Evolutionary conservation across 1,139 yeast genomes (phyloP), one percentile per base, ranked within the genome.

Genomic region (Geotrichum restrictum): DNA sequence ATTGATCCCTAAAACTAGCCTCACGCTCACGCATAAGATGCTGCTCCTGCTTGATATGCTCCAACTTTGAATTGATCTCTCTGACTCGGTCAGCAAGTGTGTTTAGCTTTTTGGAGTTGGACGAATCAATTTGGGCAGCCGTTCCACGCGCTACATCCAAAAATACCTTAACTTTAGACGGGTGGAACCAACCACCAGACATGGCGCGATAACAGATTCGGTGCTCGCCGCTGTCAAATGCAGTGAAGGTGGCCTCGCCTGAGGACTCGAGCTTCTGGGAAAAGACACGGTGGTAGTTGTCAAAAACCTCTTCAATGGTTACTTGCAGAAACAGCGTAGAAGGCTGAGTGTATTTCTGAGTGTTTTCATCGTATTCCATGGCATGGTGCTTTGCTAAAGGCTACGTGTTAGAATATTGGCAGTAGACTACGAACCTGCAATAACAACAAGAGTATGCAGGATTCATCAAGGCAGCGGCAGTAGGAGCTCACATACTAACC

Each of bases 171-270:
- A 70, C 81, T 63, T 68, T 79, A 58, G 65, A 74, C 66, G 67
- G 71, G 53, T 72, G 74, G 68, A 75, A 76, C 88, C 81, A 81
- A 56, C 81, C 82, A 58, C 78, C 78, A 36, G 80, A 74, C 59
- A 80, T 77, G 3, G 88, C 85, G 54, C 82, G 81, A 62, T 84
- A 74, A 69, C 94, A 85, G 47, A 85, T 76, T 61, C 79, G 73
- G 70, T 85, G 93, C 63, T 83, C 87, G 43, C 94, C 94, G 34
- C 82, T 74, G 48, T 81, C 88, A 47, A 81, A 72, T 1, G 91
- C 84, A 31, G 82, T 78, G 69, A 83, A 84, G 19, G 85, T 78
- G 68, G 84, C 83, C 58, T 81, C 83, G 36, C 88, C 87, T 27
- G 70, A 67, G 27, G 86, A 72, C 5, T 75, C 66, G 14, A 82